These are phyloP conservation scores for Colletotrichum sp. DNA, from an alignment of 2,329 filamentous ascomycete species.

Conservation along the genomic window DNA sequence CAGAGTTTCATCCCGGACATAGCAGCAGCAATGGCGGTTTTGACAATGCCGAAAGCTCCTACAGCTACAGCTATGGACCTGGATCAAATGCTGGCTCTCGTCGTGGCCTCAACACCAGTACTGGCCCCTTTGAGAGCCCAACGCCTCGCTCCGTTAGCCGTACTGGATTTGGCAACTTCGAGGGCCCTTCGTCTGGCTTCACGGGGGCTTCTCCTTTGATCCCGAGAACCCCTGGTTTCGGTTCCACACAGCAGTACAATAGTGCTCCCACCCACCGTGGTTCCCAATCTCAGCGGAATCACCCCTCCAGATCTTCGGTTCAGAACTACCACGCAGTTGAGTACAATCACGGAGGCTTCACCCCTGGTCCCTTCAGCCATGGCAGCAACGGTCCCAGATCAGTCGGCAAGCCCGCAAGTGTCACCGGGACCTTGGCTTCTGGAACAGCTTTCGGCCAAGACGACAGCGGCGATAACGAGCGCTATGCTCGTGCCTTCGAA, in stretches of 20 bases:
- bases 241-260: not conserved
- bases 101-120: constrained; percentile 4
- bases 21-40: not conserved
- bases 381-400: not conserved
- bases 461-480: constrained; percentile 11
- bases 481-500: constrained; percentile 15
- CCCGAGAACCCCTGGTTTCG: not conserved
- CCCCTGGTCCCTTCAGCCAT: not conserved
- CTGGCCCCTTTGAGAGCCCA: constrained; percentile 2
- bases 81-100: not conserved
- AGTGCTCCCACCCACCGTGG: not conserved
- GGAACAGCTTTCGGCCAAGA: not conserved
- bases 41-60: constrained; percentile 1
- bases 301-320: not conserved
- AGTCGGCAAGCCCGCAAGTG: not conserved
- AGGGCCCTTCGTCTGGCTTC: not conserved
- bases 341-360: not conserved
- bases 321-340: not conserved
- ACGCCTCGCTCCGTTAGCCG: constrained; percentile 5
- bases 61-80: not conserved
- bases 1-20: constrained; percentile 34
- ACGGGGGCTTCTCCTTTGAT: not conserved
- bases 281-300: not conserved
- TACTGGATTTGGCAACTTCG: not conserved
- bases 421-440: not conserved